Evolutionary conservation across 495 filamentous ascomycete genomes (phyloP).

Genomic region (Letharia lupina): DNA sequence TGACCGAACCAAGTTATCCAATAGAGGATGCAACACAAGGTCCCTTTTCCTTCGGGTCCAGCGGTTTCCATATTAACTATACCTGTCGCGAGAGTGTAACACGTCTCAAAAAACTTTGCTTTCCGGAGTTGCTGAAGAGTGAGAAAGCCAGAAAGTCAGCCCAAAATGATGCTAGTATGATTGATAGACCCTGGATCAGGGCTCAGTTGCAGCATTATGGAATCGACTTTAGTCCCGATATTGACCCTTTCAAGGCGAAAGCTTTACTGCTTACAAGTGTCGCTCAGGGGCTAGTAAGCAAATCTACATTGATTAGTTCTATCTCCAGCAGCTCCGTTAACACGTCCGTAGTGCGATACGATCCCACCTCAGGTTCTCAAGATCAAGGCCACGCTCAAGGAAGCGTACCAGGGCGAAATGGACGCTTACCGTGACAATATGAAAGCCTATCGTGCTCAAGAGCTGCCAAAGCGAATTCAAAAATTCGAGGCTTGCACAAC

Average conservation of each 20-base stretch:
- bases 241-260: not conserved
- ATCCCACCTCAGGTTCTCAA: conserved; percentile 8
- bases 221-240: not conserved
- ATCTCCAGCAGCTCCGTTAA: not conserved
- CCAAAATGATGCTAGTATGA: not conserved
- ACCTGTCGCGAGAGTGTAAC: not conserved
- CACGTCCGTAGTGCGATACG: not conserved
- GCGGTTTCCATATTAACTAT: not conserved
- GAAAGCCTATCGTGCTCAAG: not conserved
- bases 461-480: not conserved
- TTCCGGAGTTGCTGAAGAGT: not conserved
- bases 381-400: conserved; percentile 4
- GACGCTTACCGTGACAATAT: not conserved
- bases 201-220: not conserved
- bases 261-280: not conserved
- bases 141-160: not conserved
- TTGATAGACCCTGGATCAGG: not conserved
- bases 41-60: not conserved
- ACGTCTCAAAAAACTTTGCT: not conserved
- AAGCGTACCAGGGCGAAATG: not conserved
- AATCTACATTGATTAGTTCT: not conserved
- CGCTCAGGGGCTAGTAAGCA: not conserved
- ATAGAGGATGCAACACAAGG: not conserved
- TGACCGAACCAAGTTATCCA: not conserved
- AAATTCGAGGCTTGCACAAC: not conserved